Evolutionary conservation across 495 filamentous ascomycete genomes (phyloP), one percentile per base, ranked within the genome.

Genomic region (Daldinia loculata): DNA sequence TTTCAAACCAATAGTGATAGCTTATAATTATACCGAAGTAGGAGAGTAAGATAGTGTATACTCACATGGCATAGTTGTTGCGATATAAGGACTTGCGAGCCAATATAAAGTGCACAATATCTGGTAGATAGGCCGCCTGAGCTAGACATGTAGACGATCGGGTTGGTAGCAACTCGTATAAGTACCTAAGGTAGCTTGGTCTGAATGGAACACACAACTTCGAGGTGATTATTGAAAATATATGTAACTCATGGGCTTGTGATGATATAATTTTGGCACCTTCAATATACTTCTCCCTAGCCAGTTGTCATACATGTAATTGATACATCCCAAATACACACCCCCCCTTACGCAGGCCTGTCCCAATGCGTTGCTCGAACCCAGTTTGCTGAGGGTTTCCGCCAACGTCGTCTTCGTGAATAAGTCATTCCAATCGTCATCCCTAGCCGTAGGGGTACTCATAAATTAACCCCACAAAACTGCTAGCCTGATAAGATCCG

Each of bases 301-400:
- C 36, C 45, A 26, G 53, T 58, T 66, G 56, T 63, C 62, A 67
- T 71, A 71, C 62, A 71, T 56, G 30, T 74, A 74, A 74, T 58
- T 60, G 43, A 70, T 74, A 74, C 71, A 70, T 55, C 57, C 24
- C 27, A 45, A 61, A 62, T 55, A 70, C 15, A 56, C 60, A 32
- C 24, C 60, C 56, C 50, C 52, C 41, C 19, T 38, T 60, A 22
- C 38, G 26, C 8, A 55, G 26, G 39, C 39, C 59, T 14, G 38
- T 17, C 48, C 36, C 60, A 48, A 53, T 45, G 38, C 24, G 52
- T 59, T 52, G 24, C 53, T 48, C 27, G 48, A 61, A 27, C 38
- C 36, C 32, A 30, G 6, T 39, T 38, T 48, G 17, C 27, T 29
- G 45, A 43, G 7, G 43, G 50, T 48, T 22, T 11, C 8, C 19